A percentile compares a stretch with the other conserved stretches of the same genome.
Evolutionary conservation across 2,329 filamentous ascomycete species (phyloP).

Genomic region (Apiospora koreana): DNA sequence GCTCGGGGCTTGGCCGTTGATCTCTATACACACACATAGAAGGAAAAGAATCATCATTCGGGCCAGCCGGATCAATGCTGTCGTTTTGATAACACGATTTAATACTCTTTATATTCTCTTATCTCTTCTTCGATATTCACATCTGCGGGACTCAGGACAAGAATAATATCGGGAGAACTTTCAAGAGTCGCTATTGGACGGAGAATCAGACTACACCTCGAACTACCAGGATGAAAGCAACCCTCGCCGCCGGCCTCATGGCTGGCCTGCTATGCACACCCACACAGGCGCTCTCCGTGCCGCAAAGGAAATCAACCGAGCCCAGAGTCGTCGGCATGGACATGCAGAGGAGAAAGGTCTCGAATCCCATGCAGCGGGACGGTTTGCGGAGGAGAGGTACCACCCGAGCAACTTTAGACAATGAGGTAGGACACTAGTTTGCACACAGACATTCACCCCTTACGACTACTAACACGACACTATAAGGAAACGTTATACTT

Average conservation of each 20-base stretch:
- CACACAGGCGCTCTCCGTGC: slow-evolving; percentile 28
- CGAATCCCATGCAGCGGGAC: slow-evolving; percentile 46
- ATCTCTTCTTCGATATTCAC: neutral
- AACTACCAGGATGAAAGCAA: slow-evolving; percentile 25
- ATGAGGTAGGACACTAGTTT: slow-evolving; percentile 45
- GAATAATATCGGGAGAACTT: neutral
- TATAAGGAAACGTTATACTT: slow-evolving; percentile 63
- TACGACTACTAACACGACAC: slow-evolving; percentile 14
- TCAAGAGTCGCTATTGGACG: neutral
- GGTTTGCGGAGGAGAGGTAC: slow-evolving; percentile 46
- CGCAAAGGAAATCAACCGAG: slow-evolving; percentile 20
- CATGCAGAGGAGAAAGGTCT: slow-evolving; percentile 41
- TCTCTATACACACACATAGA: slow-evolving; percentile 1
- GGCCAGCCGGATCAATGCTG: neutral
- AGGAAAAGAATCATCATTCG: neutral
- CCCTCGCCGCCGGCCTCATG: slow-evolving; percentile 26
- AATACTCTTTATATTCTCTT: slow-evolving; percentile 8
- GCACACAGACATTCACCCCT: slow-evolving; percentile 17
- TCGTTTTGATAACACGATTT: neutral
- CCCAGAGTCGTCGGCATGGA: slow-evolving; percentile 49
- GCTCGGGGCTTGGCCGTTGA: slow-evolving; percentile 2
- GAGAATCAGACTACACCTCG: neutral
- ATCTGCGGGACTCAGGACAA: neutral
- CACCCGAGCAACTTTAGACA: slow-evolving; percentile 51
- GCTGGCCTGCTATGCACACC: slow-evolving; percentile 28